Conservation (phyloP, 2,329 filamentous ascomycete species). For the Eutypa lata region DNA sequence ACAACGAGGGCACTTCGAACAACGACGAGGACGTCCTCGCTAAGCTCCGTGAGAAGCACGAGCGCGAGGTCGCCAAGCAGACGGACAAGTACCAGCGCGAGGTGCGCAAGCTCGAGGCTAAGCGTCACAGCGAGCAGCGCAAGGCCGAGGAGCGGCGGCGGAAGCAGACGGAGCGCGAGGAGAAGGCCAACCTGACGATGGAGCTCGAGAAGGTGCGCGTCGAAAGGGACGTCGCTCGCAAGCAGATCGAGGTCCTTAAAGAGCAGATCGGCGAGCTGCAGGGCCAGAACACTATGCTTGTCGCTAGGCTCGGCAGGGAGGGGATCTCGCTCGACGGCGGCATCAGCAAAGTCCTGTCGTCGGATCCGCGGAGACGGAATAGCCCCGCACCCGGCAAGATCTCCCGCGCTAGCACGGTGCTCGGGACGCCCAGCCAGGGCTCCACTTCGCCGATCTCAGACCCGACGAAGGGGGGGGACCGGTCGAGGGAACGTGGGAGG, state of each 20-base stretch:
- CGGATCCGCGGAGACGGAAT: neutral
- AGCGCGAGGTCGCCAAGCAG: slow-evolving; percentile 60
- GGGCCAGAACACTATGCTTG: slow-evolving; percentile 57
- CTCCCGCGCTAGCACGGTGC: neutral
- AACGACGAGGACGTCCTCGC: slow-evolving; percentile 40
- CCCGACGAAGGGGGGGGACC: neutral
- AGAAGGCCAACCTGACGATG: slow-evolving; percentile 43
- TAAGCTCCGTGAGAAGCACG: slow-evolving; percentile 62
- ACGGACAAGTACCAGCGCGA: slow-evolving; percentile 65
- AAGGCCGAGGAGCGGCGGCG: slow-evolving; percentile 52
- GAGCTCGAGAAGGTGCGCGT: slow-evolving; percentile 51
- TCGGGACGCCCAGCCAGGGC: neutral
- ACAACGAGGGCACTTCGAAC: slow-evolving; percentile 44
- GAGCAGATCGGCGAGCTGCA: slow-evolving; percentile 56
- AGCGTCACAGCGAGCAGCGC: slow-evolving; percentile 58
- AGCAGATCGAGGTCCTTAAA: slow-evolving; percentile 53
- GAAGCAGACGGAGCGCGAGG: slow-evolving; percentile 53
- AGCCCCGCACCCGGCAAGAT: neutral
- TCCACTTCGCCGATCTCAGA: neutral
- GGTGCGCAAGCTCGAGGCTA: slow-evolving; percentile 61
- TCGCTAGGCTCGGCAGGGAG: slow-evolving; percentile 49
- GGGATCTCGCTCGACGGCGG: slow-evolving; percentile 18
- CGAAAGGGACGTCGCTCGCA: slow-evolving; percentile 50
- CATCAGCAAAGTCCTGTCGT: neutral
- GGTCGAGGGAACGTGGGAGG: neutral